phyloP scores from a whole-genome alignment of 768 basidiomycete species.

The Astraeus odoratus region DNA sequence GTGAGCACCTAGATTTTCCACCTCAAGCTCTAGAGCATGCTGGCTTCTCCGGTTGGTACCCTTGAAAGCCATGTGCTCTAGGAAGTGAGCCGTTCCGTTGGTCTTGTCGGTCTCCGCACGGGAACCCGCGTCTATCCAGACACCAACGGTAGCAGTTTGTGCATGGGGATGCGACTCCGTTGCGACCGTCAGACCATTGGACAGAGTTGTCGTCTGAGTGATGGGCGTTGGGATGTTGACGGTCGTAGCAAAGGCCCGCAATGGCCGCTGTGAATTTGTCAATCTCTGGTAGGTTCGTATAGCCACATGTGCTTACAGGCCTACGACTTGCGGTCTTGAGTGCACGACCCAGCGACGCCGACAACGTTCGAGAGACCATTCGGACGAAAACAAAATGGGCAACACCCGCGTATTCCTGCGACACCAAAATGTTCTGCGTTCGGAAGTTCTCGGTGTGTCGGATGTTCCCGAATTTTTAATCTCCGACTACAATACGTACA shows the following conservation, averaged over 20 bases:
- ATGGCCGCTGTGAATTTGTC: conserved; percentile 33
- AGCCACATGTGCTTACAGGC: conserved; percentile 23
- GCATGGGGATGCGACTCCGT: conserved; percentile 86
- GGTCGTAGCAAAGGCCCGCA: conserved; percentile 72
- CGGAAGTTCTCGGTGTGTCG: conserved; percentile 28
- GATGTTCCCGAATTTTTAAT: conserved; percentile 16
- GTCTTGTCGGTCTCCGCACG: conserved; percentile 94
- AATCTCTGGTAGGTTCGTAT: background rate
- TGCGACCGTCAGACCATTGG: conserved; percentile 93
- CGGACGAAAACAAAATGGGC: conserved; percentile 18
- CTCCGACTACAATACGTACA: too few relatives aligned
- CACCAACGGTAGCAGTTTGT: conserved; percentile 96
- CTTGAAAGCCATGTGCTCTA: conserved; percentile 98
- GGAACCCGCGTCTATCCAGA: conserved; percentile 98
- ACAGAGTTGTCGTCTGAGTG: conserved; percentile 86
- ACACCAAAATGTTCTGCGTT: conserved; percentile 14
- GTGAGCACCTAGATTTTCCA: conserved; percentile 96
- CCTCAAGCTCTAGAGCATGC: conserved; percentile 89
- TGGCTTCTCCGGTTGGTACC: conserved; percentile 87
- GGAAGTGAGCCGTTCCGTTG: conserved; percentile 96
- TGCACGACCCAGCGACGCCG: conserved; percentile 36
- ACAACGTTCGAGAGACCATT: conserved; percentile 43
- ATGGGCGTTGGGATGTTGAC: conserved; percentile 61
- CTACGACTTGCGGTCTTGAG: conserved; percentile 33
- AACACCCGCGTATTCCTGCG: background rate